Conservation (phyloP, 2,329 filamentous ascomycete genomes). For the Ophidiomyces ophidiicola region DNA sequence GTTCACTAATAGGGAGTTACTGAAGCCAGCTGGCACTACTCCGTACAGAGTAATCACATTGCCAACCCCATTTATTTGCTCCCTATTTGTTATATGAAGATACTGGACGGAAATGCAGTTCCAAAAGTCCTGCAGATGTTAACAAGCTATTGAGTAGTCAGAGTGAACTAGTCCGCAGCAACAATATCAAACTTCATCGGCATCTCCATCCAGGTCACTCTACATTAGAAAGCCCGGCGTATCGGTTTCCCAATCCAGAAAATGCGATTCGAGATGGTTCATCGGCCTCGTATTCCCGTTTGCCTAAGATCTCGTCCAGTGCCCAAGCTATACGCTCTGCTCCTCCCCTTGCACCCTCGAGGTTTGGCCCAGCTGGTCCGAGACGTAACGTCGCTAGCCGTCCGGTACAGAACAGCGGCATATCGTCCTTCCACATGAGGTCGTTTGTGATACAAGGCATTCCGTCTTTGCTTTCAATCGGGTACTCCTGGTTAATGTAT, state of each 20-base stretch:
- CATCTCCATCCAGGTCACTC: too few relatives aligned
- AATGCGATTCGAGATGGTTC: constrained; percentile 26
- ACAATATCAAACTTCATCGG: too few relatives aligned
- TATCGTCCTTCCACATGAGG: constrained; percentile 59
- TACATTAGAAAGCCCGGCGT: constrained; percentile 20
- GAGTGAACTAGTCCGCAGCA: too few relatives aligned
- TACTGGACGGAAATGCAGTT: too few relatives aligned
- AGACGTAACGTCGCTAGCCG: constrained; percentile 54
- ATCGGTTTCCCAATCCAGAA: constrained; percentile 32
- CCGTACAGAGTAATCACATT: too few relatives aligned
- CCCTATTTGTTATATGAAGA: too few relatives aligned
- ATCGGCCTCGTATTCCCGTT: constrained; percentile 15
- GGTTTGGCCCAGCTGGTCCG: constrained; percentile 60
- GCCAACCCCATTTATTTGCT: too few relatives aligned
- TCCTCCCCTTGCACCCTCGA: constrained; percentile 59
- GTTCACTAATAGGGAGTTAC: too few relatives aligned
- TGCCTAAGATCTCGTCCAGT: constrained; percentile 47
- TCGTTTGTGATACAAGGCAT: constrained; percentile 65
- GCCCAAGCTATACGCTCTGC: constrained; percentile 64
- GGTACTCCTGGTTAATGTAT: constrained; percentile 47
- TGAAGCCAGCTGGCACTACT: too few relatives aligned
- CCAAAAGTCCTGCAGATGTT: too few relatives aligned
- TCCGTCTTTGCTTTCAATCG: constrained; percentile 51
- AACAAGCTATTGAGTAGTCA: too few relatives aligned
- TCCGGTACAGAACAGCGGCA: constrained; percentile 62